Base-by-base conservation (phyloP, 1,284 basidiomycete genomes). In the Calocybe gambosa region DNA sequence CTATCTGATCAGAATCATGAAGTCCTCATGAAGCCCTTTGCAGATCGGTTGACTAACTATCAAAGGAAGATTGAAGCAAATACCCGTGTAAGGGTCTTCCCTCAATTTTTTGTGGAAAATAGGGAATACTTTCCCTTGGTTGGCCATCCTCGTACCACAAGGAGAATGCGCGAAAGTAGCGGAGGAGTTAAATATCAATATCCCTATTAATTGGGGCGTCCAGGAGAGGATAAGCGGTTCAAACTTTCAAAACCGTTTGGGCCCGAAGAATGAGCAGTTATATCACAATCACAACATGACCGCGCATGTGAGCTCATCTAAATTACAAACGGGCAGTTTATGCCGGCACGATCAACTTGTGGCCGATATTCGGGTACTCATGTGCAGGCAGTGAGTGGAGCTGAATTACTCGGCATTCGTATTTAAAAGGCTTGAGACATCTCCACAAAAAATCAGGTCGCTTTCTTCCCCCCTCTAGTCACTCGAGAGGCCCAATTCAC, bases 341-440 rank as follows among this genome's bases (percentile, higher is more conserved):
- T 3, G 29, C 29, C 29, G 29, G 29, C 29, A 8, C 13, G 12
- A 31, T 26, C 25, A 26, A 9, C n/a, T 26, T 26, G 9, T 5
- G 25, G 25, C 25, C 25, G 25, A 26, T 26, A n/a, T 9, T 26
- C 33, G 5, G 33, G 6, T 18, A 35, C 33, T n/a, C 33, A 35
- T n/a, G 16, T 5, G n/a, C 13, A 41, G 39, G 46, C 41, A 39
- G 35, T 34, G 29, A 29, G 31, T 45, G 47, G 50, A 50, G 49
- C 43, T 46, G 50, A n/a, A n/a, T n/a, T n/a, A n/a, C n/a, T n/a
- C n/a, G 23, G 37, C 35, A 36, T 50, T 38, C 9, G 23, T 47
- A 52, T 46, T 40, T 48, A 31, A 31, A 52, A 52, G 42, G 20
- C 43, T 19, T 37, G 9, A 44, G 42, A 52, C 50, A 47, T 43